Evolutionary conservation across 164 flowering plant species (phyloP), one percentile per base, ranked within the genome.

Genomic region (Aristolochia californica): DNA sequence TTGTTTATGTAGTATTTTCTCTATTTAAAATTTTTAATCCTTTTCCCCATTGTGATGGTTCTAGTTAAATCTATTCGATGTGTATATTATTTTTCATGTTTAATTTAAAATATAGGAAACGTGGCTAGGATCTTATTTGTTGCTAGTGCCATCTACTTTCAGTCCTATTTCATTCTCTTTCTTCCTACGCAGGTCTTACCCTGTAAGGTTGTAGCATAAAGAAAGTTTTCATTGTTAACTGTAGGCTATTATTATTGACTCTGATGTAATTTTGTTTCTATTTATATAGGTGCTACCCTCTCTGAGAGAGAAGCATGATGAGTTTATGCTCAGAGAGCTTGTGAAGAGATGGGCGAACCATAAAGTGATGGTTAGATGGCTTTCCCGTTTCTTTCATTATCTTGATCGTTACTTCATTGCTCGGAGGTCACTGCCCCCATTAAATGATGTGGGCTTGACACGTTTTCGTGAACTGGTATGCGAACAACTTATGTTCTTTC

Each of bases 291-390:
- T 89, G 18, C 64, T 94, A 70, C 97, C 97, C 57, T 78, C 96
- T 61, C 62, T 94, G 58, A 83, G 78, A 58, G 97, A 90, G 66
- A 94, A 89, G 63, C 97, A 94, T 67, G 96, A 87, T 60, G 99
- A 87, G 61, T 94, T 84, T 68, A 75, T 89, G 99, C 62, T 94
- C 70, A 85, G 88, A 59, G 99, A 89, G 72, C 97, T 94, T 53
- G 96, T 90, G 24, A 78, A 82, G 64, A 83, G 97, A 68, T 94
- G 99, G 99, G 68, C 78, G 28, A 87, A 94, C 68, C 97, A 90
- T 75, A 94, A 90, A 70, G 77, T 89, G 52, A 87, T 90, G 97
- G 93, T 89, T 51, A 78, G 97, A 62, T 90, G 97, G 99, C 86
- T 94, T 55, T 87, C 96, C 22, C 80, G 95, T 14, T 90, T 90